Conservation (phyloP, 345 rosid genomes). For the Fremontodendron californicum region DNA sequence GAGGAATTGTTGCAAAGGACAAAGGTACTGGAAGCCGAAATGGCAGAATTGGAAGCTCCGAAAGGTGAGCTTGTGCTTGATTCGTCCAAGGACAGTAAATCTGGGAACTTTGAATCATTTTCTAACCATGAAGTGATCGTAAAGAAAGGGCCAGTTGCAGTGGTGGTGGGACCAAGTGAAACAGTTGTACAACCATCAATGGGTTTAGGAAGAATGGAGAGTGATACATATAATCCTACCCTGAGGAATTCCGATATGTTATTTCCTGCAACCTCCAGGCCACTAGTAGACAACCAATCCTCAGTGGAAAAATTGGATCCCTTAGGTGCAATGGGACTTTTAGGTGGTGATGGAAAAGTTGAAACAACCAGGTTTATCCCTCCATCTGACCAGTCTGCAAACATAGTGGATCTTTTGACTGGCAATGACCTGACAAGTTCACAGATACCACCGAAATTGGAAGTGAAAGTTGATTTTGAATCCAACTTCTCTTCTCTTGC, state of each 20-base stretch:
- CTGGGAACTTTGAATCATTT: slow-evolving; percentile 16
- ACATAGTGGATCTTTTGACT: slow-evolving; percentile 44
- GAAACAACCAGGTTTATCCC: slow-evolving; percentile 19
- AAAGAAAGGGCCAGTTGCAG: slow-evolving; percentile 8
- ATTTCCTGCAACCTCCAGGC: slow-evolving; percentile 5
- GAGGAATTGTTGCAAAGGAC: slow-evolving; percentile 46
- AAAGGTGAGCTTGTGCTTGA: slow-evolving; percentile 25
- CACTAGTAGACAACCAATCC: slow-evolving; percentile 19
- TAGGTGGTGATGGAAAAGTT: slow-evolving; percentile 10
- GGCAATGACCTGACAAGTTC: slow-evolving; percentile 32
- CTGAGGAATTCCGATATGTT: slow-evolving; percentile 4
- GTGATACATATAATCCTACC: slow-evolving; percentile 3
- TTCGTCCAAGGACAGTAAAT: slow-evolving; percentile 12
- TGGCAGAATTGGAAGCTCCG: slow-evolving; percentile 44
- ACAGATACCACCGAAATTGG: slow-evolving; percentile 27
- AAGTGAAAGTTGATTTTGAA: slow-evolving; percentile 22
- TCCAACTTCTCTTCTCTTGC: slow-evolving; percentile 14
- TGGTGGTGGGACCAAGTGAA: slow-evolving; percentile 16
- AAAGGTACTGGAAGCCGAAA: slow-evolving; percentile 43
- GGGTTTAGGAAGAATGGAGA: slow-evolving; percentile 19
- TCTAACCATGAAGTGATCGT: slow-evolving; percentile 6
- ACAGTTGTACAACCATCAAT: slow-evolving; percentile 27
- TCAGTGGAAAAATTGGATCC: slow-evolving; percentile 28
- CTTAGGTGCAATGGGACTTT: slow-evolving; percentile 26
- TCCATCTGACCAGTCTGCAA: slow-evolving; percentile 24